Base-by-base conservation (phyloP, 2,329 filamentous ascomycete genomes). In the Alternaria arborescens region DNA sequence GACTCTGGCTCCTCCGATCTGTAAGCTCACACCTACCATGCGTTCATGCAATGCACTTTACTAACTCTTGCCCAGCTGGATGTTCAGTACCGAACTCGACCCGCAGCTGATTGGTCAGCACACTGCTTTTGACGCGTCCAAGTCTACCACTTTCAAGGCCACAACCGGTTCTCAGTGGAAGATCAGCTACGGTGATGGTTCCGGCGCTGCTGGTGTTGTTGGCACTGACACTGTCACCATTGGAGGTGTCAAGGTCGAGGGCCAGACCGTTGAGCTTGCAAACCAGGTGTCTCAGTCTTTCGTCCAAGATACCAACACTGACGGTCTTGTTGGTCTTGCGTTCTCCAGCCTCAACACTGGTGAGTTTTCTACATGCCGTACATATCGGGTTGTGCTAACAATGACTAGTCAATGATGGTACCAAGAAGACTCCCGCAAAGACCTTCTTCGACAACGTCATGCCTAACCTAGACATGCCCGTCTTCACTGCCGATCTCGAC, bases 1-100 rank as follows among this genome's bases (percentile, higher is more conserved):
- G 90, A 93, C 77, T 90, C 89, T n/a, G 90, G 90, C 58, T 92
- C 89, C 2, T 86, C 90, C 12, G 90, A 92, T 77, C 83, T 91
- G 81, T 87, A 83, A 73, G 85, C 50, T 22, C 14, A 22, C 10
- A 41, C 26, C 7, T 8, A 18, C 1, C 6, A 20, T 53, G 32
- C 40, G 8, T 41, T 47, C 58, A 32, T 46, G 14, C 24, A 28
- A 3, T 14, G 24, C 42, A 26, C 16, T 43, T 24, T 40, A 46
- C 66, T 73, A 58, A 74, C 46, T 38, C 14, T 12, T 36, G 11
- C 11, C 51, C 67, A 88, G 86, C 55, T 93, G 89, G 90, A 86
- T 90, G 22, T 90, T 92, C 80, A 90, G 86, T 79, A 87, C 86
- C 16, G 74, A 83, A 55, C 84, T 92, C 38, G 72, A 84, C 1